Base-by-base conservation (phyloP, 2,329 filamentous ascomycete species). In the Ophiostoma tasmaniense region DNA sequence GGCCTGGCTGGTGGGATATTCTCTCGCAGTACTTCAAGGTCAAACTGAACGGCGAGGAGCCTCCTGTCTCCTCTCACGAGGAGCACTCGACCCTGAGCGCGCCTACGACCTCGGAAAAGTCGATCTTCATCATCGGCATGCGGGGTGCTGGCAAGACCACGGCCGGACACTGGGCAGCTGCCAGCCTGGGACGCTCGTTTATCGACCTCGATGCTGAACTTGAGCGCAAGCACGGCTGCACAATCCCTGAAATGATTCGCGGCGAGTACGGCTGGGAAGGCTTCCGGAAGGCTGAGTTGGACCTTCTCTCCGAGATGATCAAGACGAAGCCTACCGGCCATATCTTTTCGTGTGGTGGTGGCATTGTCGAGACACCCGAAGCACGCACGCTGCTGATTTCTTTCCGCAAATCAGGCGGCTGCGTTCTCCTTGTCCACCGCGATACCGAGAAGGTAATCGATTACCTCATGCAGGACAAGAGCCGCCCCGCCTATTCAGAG, bases 1-100 rank as follows among this genome's bases (percentile, higher is more conserved):
- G 95, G 95, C 95, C 95, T 0, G 95, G 94, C 11, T 99, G 95
- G 92, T 99, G 95, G 95, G 95, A 99, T 78, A 87, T 89, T 22
- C 80, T 98, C 69, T 89, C 89, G 28, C 87, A 90, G 73, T 85
- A 87, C 17, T 99, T 97, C 81, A 84, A 88, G 42, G 90, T 91
- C 35, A 80, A 84, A 35, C 81, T 98, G n/a, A 85, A 89, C 71
- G 95, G 95, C 14, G 86, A 89, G 45, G 92, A 96, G 73, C 77
- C 79, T 7, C 74, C 75, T 33, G 17, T 20, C 14, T 65, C 37
- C 8, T 8, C 22, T 1, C 30, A 52, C 25, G 25, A 22, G 4
- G 30, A 11, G 5, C 55, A 66, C 35, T 6, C 78, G 74, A 37
- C 80, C 77, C 4, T 35, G 1, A 25, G 52, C 1, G 10, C 66